Evolutionary conservation across 148 eudicot genomes (phyloP).

Genomic region (Rhododendron ovatum): DNA sequence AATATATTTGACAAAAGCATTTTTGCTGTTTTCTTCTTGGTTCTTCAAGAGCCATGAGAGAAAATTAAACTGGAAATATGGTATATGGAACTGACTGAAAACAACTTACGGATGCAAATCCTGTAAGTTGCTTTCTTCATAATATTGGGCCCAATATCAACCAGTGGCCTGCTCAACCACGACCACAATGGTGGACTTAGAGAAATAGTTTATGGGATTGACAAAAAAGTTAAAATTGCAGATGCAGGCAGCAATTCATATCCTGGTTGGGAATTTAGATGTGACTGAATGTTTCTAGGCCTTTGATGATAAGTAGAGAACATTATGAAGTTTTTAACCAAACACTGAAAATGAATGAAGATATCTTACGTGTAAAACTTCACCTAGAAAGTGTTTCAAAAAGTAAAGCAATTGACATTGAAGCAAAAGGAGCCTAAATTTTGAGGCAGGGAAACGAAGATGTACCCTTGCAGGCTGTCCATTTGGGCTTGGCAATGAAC

Average conservation of each 20-base stretch:
- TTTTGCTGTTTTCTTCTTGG: background rate
- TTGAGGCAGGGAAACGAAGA: background rate
- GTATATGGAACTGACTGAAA: background rate
- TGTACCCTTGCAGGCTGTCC: constrained; percentile 84
- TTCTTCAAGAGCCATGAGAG: background rate
- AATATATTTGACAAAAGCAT: background rate
- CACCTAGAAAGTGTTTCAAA: background rate
- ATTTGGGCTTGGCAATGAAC: constrained; percentile 67
- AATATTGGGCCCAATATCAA: background rate
- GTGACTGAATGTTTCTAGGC: background rate
- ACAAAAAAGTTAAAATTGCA: background rate
- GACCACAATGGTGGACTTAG: background rate
- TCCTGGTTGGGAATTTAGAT: background rate
- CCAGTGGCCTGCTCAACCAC: background rate
- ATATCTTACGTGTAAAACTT: background rate
- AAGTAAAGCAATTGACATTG: background rate
- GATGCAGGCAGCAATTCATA: background rate
- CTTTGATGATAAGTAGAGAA: background rate
- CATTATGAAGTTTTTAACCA: background rate
- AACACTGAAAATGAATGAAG: background rate
- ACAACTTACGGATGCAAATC: background rate
- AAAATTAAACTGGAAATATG: background rate
- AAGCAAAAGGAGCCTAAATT: background rate
- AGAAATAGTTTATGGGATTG: background rate
- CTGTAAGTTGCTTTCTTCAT: background rate